Percentiles rank a stretch among this genome's conserved stretches.
Evolutionary conservation across 371 early-diverging fungal genomes (phyloP).

Genomic region (Apophysomyces sp.): DNA sequence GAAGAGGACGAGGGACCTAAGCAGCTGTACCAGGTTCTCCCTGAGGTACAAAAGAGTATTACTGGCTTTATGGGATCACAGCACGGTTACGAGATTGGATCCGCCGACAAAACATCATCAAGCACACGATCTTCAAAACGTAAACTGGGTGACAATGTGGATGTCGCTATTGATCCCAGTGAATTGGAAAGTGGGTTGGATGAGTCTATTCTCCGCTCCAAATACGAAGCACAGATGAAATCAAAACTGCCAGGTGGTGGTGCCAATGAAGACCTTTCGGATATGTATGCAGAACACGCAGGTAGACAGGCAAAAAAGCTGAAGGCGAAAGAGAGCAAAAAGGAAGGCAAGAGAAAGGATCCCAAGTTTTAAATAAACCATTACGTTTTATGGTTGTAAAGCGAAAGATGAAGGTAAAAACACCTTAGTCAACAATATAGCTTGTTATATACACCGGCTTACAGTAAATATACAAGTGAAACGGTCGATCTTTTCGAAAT

Average conservation of each 20-base stretch:
- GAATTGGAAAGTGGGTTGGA: slow-evolving; percentile 72
- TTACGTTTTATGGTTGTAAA: background rate
- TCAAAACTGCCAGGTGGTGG: slow-evolving; percentile 40
- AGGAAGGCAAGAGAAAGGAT: slow-evolving; percentile 61
- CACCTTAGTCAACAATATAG: too few species aligned
- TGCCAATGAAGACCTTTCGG: slow-evolving; percentile 73
- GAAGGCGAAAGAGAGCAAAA: slow-evolving; percentile 58
- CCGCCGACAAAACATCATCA: slow-evolving; percentile 31
- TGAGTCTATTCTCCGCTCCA: slow-evolving; percentile 69
- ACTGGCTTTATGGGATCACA: slow-evolving; percentile 94
- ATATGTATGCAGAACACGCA: slow-evolving; percentile 88
- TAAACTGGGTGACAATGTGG: slow-evolving; percentile 62
- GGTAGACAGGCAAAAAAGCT: slow-evolving; percentile 66
- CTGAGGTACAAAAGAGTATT: slow-evolving; percentile 73
- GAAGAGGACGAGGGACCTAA: slow-evolving; percentile 67
- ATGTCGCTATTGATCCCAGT: slow-evolving; percentile 74
- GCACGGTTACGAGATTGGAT: slow-evolving; percentile 83
- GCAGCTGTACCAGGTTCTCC: slow-evolving; percentile 87
- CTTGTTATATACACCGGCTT: too few species aligned
- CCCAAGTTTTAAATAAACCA: slow-evolving; percentile 65
- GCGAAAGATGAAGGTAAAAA: background rate
- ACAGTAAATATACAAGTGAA: too few species aligned
- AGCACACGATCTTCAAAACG: slow-evolving; percentile 39
- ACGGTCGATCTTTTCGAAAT: too few species aligned
- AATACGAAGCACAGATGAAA: slow-evolving; percentile 69